Percentiles rank a stretch among this genome's conserved stretches.
Conservation (phyloP, 257 asterid species). For the Solanum lycopersicoides region DNA sequence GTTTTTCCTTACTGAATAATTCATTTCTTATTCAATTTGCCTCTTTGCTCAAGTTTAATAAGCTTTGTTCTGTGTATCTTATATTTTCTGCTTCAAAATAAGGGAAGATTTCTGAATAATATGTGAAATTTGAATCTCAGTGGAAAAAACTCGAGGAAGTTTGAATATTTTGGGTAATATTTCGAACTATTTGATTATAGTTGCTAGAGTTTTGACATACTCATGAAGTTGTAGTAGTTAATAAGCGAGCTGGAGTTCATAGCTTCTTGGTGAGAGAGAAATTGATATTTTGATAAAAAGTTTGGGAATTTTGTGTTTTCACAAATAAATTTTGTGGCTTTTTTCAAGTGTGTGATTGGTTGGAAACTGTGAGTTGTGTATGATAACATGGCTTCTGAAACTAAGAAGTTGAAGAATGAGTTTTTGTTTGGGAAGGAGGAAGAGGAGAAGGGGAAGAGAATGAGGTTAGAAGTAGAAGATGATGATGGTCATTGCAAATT, state of each 20-base stretch:
- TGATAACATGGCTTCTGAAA: not conserved
- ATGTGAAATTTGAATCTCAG: not conserved
- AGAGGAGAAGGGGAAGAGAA: not conserved
- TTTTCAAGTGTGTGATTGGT: not conserved
- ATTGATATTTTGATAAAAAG: not conserved
- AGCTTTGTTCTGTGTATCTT: not conserved
- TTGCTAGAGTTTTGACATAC: not conserved
- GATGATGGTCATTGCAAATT: not conserved
- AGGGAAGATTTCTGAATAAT: not conserved
- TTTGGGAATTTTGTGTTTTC: not conserved
- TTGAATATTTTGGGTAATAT: not conserved
- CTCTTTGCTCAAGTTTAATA: not conserved
- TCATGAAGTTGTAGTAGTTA: not conserved
- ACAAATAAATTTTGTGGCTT: not conserved
- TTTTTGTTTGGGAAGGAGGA: not conserved
- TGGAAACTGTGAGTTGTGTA: not conserved
- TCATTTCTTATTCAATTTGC: not conserved
- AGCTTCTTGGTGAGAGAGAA: not conserved
- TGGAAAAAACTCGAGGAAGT: not conserved
- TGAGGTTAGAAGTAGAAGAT: not conserved
- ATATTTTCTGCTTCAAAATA: not conserved
- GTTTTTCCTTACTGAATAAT: not conserved
- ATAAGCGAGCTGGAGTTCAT: not conserved
- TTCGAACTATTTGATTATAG: not conserved
- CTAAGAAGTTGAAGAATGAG: not conserved